A percentile compares a stretch with the other conserved stretches of the same genome.
These are phyloP conservation scores for Didymella glomerata DNA, from an alignment of 2,329 filamentous ascomycete species.

Conservation along the genomic window DNA sequence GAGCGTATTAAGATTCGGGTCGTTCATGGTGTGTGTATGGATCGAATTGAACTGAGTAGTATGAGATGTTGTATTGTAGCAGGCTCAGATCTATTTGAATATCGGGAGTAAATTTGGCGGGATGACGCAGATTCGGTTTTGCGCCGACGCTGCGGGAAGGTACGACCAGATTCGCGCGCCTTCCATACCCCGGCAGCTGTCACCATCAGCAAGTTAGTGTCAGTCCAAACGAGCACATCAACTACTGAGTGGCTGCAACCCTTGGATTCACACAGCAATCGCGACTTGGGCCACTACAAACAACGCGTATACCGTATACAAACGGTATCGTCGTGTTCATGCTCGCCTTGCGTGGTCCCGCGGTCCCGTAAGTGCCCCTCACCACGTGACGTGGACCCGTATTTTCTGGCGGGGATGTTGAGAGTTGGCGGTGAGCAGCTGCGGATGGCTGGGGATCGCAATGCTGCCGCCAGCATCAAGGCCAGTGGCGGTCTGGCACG, in stretches of 20 bases:
- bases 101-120: constrained; percentile 35
- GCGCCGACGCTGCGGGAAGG: constrained; percentile 27
- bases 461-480: constrained; percentile 24
- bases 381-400: constrained; percentile 38
- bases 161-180: constrained; percentile 34
- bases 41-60: not conserved
- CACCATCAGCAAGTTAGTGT: constrained; percentile 7
- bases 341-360: constrained; percentile 18
- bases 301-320: constrained; percentile 1
- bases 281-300: not conserved
- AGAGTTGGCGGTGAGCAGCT: constrained; percentile 49
- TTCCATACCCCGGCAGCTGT: constrained; percentile 32
- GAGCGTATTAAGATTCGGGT: constrained; percentile 75
- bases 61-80: constrained; percentile 16
- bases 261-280: not conserved
- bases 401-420: constrained; percentile 26
- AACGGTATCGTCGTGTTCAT: constrained; percentile 6
- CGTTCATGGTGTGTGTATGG: constrained; percentile 55
- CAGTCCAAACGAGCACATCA: not conserved
- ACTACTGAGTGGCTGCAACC: too few species aligned
- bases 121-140: constrained; percentile 35
- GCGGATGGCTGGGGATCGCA: constrained; percentile 44
- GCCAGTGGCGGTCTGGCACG: constrained; percentile 29
- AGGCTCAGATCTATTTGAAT: constrained; percentile 16
- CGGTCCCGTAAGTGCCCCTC: constrained; percentile 39